Conservation (phyloP, 1,139 yeast genomes). For the Blastobotrys persicus region DNA sequence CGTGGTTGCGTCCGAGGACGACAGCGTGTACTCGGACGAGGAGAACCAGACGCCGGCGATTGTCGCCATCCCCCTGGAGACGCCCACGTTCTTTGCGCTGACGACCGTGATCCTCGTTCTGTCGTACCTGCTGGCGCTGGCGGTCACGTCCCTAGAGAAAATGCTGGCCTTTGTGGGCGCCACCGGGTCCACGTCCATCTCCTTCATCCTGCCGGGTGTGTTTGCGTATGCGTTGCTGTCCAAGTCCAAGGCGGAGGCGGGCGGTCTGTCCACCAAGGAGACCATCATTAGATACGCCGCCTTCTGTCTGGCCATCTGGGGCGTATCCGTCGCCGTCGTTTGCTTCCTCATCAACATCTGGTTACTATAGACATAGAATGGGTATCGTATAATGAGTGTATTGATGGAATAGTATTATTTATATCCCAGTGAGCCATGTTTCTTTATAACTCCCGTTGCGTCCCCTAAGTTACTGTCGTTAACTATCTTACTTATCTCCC, state of each 20-base stretch:
- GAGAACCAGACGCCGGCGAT: conserved; percentile 11
- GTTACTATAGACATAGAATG: conserved; percentile 15
- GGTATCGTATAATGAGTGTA: too few relatives aligned
- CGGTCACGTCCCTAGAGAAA: conserved; percentile 75
- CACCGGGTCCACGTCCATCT: conserved; percentile 91
- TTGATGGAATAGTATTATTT: too few relatives aligned
- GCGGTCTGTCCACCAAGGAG: conserved; percentile 17
- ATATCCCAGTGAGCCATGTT: too few relatives aligned
- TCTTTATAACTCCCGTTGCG: too few relatives aligned
- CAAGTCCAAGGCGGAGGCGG: conserved; percentile 15
- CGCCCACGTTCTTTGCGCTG: conserved; percentile 55
- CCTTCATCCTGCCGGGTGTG: conserved; percentile 88
- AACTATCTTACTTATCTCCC: too few relatives aligned
- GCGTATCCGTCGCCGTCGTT: conserved; percentile 70
- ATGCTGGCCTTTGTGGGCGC: conserved; percentile 93
- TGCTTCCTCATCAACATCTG: conserved; percentile 70
- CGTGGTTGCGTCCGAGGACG: conserved; percentile 18
- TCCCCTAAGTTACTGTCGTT: too few relatives aligned
- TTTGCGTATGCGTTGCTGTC: conserved; percentile 68
- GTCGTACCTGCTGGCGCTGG: conserved; percentile 71
- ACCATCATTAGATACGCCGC: conserved; percentile 54
- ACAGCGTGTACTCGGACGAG: conserved; percentile 15
- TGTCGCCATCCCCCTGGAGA: conserved; percentile 46
- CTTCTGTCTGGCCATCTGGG: conserved; percentile 66
- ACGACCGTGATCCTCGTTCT: conserved; percentile 60